Conservation (phyloP, 352 stramenopile genomes). For the Thalassiosira livingstoniorum region DNA sequence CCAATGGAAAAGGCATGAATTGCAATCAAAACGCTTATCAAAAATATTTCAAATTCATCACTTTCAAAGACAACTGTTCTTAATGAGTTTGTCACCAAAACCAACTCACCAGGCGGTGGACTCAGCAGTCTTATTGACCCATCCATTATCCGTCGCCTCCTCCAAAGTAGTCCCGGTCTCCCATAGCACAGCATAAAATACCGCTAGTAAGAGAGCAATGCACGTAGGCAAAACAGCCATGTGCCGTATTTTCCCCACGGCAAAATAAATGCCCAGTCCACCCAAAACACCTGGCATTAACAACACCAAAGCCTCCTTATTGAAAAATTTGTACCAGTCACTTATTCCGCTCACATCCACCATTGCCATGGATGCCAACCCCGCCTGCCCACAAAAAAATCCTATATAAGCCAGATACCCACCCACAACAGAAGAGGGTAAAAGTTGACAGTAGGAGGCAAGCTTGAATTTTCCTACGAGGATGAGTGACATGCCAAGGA, state of each 20-base stretch:
- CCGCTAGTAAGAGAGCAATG: slow-evolving; percentile 79
- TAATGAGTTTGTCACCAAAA: too few relatives aligned
- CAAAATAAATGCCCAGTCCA: slow-evolving; percentile 82
- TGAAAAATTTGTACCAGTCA: slow-evolving; percentile 62
- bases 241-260: slow-evolving; percentile 74
- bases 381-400: slow-evolving; percentile 91
- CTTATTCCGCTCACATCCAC: slow-evolving; percentile 54
- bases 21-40: too few relatives aligned
- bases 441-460: slow-evolving; percentile 94
- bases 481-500: slow-evolving; percentile 93
- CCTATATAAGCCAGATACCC: slow-evolving; percentile 96
- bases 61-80: too few relatives aligned
- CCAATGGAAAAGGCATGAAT: too few relatives aligned
- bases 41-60: too few relatives aligned
- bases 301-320: slow-evolving; percentile 60
- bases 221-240: slow-evolving; percentile 77
- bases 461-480: slow-evolving; percentile 93
- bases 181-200: slow-evolving; percentile 91
- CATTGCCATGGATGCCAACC: slow-evolving; percentile 83
- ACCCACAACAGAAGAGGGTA: slow-evolving; percentile 96
- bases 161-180: slow-evolving; percentile 88
- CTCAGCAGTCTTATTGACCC: slow-evolving; percentile 88
- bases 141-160: slow-evolving; percentile 91
- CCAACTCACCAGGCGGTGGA: slow-evolving; percentile 57
- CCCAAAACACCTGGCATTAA: slow-evolving; percentile 80